Base-by-base conservation (phyloP, 2,329 filamentous ascomycete species). In the Hypoxylon sp. region DNA sequence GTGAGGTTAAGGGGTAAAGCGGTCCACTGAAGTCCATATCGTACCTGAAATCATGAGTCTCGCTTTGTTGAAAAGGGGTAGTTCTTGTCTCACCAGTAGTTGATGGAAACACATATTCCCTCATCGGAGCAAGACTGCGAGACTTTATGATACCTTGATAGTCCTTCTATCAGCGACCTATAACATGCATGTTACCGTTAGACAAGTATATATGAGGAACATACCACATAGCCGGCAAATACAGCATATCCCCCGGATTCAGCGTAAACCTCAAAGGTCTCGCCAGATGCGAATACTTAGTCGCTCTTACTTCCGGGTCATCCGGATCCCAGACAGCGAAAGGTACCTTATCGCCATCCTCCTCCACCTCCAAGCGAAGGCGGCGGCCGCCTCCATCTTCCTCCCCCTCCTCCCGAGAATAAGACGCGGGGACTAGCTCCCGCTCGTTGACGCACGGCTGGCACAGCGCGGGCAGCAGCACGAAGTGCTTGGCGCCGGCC, bases 311-410 rank as follows among this genome's bases (percentile, higher is more conserved):
- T 0, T 73, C 74, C 0, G 87, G 86, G 0, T 68, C 56, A 69
- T 93, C 90, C 0, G 91, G 91, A 73, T 94, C 91, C 90, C 91
- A 94, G 0, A 82, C 88, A 1, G 90, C 85, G 70, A 92, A 90
- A 0, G 91, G 91, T 0, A 92, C 83, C 3, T 75, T 22, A 11
- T 75, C 73, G 8, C 70, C 68, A 1, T 70, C 75, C 20, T 70
- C 75, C 20, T 84, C 81, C 43, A 75, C 70, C n/a, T 65, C 51
- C 26, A 82, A 71, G 3, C 65, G 49, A 1, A 82, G 66, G 5
- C 34, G 44, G 28, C n/a, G n/a, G n/a, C n/a, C n/a, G n/a, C n/a
- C n/a, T n/a, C n/a, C n/a, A n/a, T n/a, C n/a, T n/a, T n/a, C n/a
- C n/a, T n/a, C n/a, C n/a, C 50, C 56, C 15, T 54, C 62, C 3